Evolutionary conservation across 2,329 filamentous ascomycete species (phyloP).

Genomic region (Penicillium brevicompactum): DNA sequence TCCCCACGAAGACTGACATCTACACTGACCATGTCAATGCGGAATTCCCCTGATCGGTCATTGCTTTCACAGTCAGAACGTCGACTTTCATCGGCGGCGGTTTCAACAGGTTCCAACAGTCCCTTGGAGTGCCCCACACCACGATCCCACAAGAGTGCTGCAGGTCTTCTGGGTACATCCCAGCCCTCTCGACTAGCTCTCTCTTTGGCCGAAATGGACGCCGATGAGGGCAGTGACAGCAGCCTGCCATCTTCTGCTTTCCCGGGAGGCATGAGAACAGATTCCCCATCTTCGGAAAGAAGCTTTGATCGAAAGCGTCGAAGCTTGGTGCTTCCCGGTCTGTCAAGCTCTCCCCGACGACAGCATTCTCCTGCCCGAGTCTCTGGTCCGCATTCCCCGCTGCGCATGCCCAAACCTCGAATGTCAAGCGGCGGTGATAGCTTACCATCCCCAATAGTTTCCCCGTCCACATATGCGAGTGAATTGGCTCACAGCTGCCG

Average conservation of each 20-base stretch:
- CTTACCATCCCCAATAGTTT: slow-evolving; percentile 81
- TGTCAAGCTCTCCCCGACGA: slow-evolving; percentile 72
- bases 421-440: slow-evolving; percentile 55
- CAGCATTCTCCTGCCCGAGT: slow-evolving; percentile 85
- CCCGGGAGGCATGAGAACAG: slow-evolving; percentile 71
- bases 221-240: slow-evolving; percentile 77
- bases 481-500: slow-evolving; percentile 63
- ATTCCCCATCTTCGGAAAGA: slow-evolving; percentile 89
- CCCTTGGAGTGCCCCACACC: slow-evolving; percentile 90
- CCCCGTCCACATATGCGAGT: slow-evolving; percentile 79
- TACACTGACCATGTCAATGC: slow-evolving; percentile 59
- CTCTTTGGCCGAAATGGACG: slow-evolving; percentile 81
- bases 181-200: slow-evolving; percentile 71
- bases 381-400: slow-evolving; percentile 76
- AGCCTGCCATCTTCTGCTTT: slow-evolving; percentile 81
- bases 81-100: slow-evolving; percentile 60
- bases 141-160: slow-evolving; percentile 70
- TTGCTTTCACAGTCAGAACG: slow-evolving; percentile 49
- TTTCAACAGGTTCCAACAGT: slow-evolving; percentile 84
- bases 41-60: slow-evolving; percentile 55
- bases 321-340: slow-evolving; percentile 79
- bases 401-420: slow-evolving; percentile 82
- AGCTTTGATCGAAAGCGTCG: slow-evolving; percentile 82
- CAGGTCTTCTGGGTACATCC: slow-evolving; percentile 59
- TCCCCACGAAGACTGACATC: slow-evolving; percentile 38